These are phyloP conservation scores for Mycena vitilis DNA, from an alignment of 768 basidiomycete species.

Conservation along the genomic window DNA sequence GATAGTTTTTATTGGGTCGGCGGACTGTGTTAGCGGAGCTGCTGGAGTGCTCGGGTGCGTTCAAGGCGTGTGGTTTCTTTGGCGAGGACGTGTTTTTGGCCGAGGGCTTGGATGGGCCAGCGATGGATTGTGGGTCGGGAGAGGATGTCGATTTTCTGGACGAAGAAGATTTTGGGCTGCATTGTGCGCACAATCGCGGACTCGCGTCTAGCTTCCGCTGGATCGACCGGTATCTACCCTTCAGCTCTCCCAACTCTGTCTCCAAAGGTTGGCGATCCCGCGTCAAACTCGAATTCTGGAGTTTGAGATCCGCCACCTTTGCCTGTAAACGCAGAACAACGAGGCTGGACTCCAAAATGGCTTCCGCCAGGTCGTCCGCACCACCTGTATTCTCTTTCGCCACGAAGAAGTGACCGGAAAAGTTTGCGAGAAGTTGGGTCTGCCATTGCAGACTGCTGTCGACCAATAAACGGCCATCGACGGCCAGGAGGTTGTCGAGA, in stretches of 20 bases:
- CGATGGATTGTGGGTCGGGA: constrained; percentile 12
- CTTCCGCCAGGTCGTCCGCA: constrained; percentile 32
- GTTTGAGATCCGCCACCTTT: constrained; percentile 51
- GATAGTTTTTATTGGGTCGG: constrained; percentile 1
- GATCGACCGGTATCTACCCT: constrained; percentile 21
- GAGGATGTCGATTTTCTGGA: neutral
- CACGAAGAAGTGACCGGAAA: constrained; percentile 67
- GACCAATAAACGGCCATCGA: constrained; percentile 57
- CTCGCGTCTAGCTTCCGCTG: constrained; percentile 14
- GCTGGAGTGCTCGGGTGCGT: constrained; percentile 33
- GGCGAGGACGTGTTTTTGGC: neutral
- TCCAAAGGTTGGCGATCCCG: constrained; percentile 42
- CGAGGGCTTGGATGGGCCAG: constrained; percentile 8
- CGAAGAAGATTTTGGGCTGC: neutral
- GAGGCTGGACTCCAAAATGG: constrained; percentile 63
- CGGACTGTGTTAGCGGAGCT: constrained; percentile 30
- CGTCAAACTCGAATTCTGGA: constrained; percentile 42
- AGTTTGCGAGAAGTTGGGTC: constrained; percentile 69
- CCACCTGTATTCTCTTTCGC: constrained; percentile 39
- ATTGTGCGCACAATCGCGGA: neutral
- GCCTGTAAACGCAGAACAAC: constrained; percentile 56
- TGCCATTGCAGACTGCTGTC: constrained; percentile 69
- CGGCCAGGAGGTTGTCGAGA: constrained; percentile 59
- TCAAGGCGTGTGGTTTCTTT: neutral
- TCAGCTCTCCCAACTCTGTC: constrained; percentile 39